Evolutionary conservation across 2,329 filamentous ascomycete genomes (phyloP), one percentile per base, ranked within the genome.

Genomic region (Fusarium papillatum): DNA sequence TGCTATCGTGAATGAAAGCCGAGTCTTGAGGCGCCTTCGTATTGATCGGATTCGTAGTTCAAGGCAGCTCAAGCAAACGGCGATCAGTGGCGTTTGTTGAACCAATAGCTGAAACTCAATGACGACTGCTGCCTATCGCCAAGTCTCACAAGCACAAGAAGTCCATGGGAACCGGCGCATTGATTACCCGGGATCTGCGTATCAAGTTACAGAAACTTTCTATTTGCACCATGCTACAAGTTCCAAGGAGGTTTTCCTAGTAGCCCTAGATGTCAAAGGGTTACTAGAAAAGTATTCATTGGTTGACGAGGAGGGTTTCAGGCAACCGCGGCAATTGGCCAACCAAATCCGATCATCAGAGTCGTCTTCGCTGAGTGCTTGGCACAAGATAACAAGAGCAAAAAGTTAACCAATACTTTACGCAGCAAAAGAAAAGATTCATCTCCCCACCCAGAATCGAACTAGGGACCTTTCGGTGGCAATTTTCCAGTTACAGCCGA

Each of bases 381-480:
- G 53, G n/a, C 19, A 36, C 31, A 38, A 2, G 3, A 14, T 16
- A 2, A 17, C 14, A 5, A 2, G 4, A 43, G 31, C 36, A 61
- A 43, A 61, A 41, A 29, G 24, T 41, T 16, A 57, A 24, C 3
- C 16, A 39, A 19, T 60, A 16, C 55, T 14, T 24, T 7, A 1
- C 11, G 10, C 10, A 24, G 24, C 41, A 70, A 68, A 50, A 59
- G 26, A 11, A 22, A 63, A 57, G 14, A 17, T 19, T 38, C 36
- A 34, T 70, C 61, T 65, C 43, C 46, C 59, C 55, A 66, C 46
- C 70, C 34, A 66, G 57, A 70, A 70, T 64, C 62, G 66, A 70
- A 70, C 55, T 60, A 64, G 48, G 57, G 62, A 53, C 67, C 61
- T 66, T 72, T 72, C 69, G 46, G 70, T 69, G 55, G 62, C 59